Base-by-base conservation (phyloP, 768 basidiomycete genomes). In the Ramaria sp. region DNA sequence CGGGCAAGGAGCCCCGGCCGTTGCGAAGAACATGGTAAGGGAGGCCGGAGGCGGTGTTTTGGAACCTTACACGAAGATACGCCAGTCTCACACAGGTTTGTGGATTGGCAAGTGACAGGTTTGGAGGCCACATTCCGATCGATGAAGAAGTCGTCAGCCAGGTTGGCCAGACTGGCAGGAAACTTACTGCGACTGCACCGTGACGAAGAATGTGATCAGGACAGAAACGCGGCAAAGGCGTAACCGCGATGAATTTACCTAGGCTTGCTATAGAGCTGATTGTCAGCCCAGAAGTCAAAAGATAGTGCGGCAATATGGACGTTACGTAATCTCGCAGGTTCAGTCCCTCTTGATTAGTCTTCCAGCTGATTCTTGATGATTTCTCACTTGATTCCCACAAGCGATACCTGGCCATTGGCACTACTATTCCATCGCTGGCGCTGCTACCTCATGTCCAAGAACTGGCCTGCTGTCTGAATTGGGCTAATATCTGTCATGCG, bases 11-110 rank as follows among this genome's bases (percentile, higher is more conserved):
- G 33, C 85, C 84, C 51, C 75, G 75, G 48, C 78, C 67, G 68
- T 86, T 89, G 59, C 88, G 79, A 20, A 79, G 77, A 46, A 91
- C 73, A 59, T 77, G 78, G 70, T 88, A 91, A 17, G 69, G 63
- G 42, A 49, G 47, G 33, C 49, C n/a, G 17, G 33, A 19, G 5
- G 20, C 20, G 11, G 42, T n/a, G 20, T 13, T 43, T n/a, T 43
- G 42, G 42, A 43, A 22, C 7, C 42, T 43, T 2, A 19, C 2
- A 43, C 20, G n/a, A 22, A 7, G 42, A 17, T 19, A 43, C 17
- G 42, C 13, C 42, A 43, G 20, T 43, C 9, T 37, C 13, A 13
- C 34, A 37, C 34, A 37, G 34, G 10, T 37, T 37, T 37, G 34
- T 37, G 34, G 13, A 37, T 37, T 37, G 34, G 2, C 34, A 37